Evolutionary conservation across 805 yeast species (phyloP).

Genomic region (Yarrowia divulgata): DNA sequence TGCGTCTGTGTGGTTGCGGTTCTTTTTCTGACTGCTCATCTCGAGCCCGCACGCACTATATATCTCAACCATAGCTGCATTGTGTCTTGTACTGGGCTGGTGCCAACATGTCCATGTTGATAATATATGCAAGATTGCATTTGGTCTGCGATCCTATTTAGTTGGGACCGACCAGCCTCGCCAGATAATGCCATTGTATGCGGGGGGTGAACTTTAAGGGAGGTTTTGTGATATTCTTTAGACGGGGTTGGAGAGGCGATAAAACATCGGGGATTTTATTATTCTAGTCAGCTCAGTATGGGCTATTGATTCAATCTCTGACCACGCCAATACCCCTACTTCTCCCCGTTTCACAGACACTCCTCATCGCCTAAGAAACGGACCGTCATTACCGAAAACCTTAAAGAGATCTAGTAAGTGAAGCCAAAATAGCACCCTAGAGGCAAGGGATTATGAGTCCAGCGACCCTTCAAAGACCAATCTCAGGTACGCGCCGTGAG

Average conservation of each 20-base stretch:
- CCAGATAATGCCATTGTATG: slow-evolving; percentile 13
- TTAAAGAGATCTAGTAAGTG: neutral
- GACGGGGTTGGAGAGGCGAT: neutral
- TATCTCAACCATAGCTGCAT: neutral
- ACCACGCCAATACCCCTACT: neutral
- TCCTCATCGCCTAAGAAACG: neutral
- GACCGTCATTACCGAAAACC: neutral
- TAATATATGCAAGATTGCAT: neutral
- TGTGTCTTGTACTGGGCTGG: neutral
- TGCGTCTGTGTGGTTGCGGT: neutral
- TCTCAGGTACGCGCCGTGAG: too few relatives aligned
- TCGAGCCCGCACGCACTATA: neutral
- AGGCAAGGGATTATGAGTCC: neutral
- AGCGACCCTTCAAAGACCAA: too few relatives aligned
- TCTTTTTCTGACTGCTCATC: neutral
- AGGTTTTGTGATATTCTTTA: neutral
- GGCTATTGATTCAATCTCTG: neutral
- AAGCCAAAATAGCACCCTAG: neutral
- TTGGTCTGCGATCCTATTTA: neutral
- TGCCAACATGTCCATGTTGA: neutral
- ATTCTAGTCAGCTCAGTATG: neutral
- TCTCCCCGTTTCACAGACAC: neutral
- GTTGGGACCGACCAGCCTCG: slow-evolving; percentile 11
- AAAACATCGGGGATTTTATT: too few relatives aligned
- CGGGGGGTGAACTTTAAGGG: neutral